A percentile compares a stretch with the other conserved stretches of the same genome.
These are phyloP conservation scores for Lizonia empirigonia DNA, from an alignment of 2,329 filamentous ascomycete genomes.

Conservation along the genomic window DNA sequence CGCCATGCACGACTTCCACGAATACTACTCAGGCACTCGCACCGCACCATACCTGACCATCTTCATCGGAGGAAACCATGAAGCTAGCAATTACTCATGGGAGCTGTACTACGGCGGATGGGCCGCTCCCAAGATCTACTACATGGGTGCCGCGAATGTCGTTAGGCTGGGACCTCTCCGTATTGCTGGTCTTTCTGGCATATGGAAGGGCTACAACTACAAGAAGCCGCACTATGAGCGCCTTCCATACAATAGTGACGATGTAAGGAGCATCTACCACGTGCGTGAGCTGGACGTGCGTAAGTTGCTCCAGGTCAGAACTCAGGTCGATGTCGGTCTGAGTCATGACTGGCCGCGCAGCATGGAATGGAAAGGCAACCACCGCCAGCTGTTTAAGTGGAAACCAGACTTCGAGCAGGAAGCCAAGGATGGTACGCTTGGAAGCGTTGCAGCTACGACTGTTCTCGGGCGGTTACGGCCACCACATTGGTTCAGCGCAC, in stretches of 20 bases:
- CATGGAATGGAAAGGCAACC: conserved; percentile 79
- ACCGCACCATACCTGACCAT: conserved; percentile 86
- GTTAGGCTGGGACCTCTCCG: conserved; percentile 81
- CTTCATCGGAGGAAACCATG: conserved; percentile 94
- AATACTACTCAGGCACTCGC: conserved; percentile 83
- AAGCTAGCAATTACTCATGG: conserved; percentile 86
- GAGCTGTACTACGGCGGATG: conserved; percentile 97
- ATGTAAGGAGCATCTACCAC: conserved; percentile 85
- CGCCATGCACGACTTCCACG: conserved; percentile 86
- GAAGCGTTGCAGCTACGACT: conserved; percentile 77
- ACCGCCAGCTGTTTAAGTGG: conserved; percentile 67
- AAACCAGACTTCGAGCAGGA: conserved; percentile 80
- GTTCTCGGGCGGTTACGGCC: conserved; percentile 83
- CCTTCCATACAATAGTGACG: conserved; percentile 78
- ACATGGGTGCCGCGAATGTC: conserved; percentile 90
- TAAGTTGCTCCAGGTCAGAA: conserved; percentile 82
- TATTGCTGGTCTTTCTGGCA: conserved; percentile 89
- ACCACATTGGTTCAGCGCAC: conserved; percentile 85
- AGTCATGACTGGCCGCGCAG: conserved; percentile 95
- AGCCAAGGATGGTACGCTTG: conserved; percentile 74
- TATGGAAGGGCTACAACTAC: conserved; percentile 93
- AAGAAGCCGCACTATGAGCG: conserved; percentile 82
- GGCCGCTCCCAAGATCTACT: conserved; percentile 97
- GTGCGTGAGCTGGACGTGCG: conserved; percentile 88
- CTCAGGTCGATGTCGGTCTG: conserved; percentile 86